phyloP scores from a whole-genome alignment of 2,329 filamentous ascomycete species.

The Coniochaeta sp. region DNA sequence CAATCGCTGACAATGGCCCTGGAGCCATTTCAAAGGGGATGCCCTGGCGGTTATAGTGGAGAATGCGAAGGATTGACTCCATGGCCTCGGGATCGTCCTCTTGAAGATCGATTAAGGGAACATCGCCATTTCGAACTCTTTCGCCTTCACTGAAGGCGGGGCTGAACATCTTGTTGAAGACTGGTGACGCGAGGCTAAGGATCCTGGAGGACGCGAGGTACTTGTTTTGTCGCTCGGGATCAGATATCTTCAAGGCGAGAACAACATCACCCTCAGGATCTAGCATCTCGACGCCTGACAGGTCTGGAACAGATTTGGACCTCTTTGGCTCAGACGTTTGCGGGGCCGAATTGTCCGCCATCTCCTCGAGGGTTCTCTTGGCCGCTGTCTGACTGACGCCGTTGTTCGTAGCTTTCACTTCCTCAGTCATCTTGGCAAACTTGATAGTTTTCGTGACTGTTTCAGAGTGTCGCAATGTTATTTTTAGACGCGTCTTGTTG shows the following conservation, averaged over 20 bases:
- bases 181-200: not conserved
- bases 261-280: not conserved
- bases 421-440: not conserved
- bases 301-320: not conserved
- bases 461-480: too few relatives aligned
- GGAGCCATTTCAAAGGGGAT: not conserved
- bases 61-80: not conserved
- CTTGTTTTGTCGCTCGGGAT: not conserved
- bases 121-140: not conserved
- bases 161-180: not conserved
- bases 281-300: not conserved
- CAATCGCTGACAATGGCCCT: not conserved
- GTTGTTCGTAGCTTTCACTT: not conserved
- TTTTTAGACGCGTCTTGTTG: too few relatives aligned
- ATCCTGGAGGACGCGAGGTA: not conserved
- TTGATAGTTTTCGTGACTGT: not conserved
- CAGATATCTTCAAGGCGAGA: not conserved
- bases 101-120: not conserved
- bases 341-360: too few relatives aligned
- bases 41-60: not conserved
- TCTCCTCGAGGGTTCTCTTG: not conserved
- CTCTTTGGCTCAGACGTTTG: not conserved
- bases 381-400: not conserved
- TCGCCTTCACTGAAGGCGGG: not conserved
- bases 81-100: not conserved